A percentile compares a stretch with the other conserved stretches of the same genome.
These are phyloP conservation scores for Blumeriella jaapii DNA, from an alignment of 2,329 filamentous ascomycete genomes.

Conservation along the genomic window DNA sequence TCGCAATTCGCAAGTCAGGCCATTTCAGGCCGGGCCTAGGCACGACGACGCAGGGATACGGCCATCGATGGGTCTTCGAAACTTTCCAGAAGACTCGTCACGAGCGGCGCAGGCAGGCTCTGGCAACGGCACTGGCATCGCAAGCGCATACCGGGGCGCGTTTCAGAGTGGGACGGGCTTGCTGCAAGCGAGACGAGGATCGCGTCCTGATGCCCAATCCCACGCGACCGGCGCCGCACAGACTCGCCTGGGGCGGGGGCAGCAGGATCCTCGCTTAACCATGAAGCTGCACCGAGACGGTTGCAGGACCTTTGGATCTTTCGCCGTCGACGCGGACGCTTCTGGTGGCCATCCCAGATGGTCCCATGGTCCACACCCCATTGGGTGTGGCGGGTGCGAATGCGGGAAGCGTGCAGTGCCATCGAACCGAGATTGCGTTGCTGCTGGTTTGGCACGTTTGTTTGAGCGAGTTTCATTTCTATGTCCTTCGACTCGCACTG, in stretches of 20 bases:
- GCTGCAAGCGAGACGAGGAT: slow-evolving; percentile 16
- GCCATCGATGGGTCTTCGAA: slow-evolving; percentile 15
- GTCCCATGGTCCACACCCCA: too few species aligned
- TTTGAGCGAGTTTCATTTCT: too few species aligned
- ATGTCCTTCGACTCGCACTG: too few species aligned
- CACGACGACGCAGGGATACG: slow-evolving; percentile 3
- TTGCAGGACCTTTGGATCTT: too few species aligned
- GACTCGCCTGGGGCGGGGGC: slow-evolving; percentile 10
- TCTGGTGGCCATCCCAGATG: too few species aligned
- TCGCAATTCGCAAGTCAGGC: slow-evolving; percentile 20
- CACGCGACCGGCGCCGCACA: slow-evolving; percentile 10
- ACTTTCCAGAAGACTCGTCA: slow-evolving; percentile 22
- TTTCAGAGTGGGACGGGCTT: slow-evolving; percentile 20
- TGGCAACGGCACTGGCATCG: slow-evolving; percentile 12
- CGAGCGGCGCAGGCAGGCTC: slow-evolving; percentile 2
- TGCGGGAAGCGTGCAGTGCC: too few species aligned
- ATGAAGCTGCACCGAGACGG: not conserved
- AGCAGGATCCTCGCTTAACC: not conserved
- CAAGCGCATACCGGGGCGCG: slow-evolving; percentile 12
- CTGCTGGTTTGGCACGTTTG: too few species aligned
- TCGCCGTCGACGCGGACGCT: too few species aligned
- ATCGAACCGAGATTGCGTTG: too few species aligned
- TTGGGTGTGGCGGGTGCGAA: too few species aligned
- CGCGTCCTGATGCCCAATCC: slow-evolving; percentile 22
- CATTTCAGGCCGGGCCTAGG: too few species aligned